Evolutionary conservation across 2,329 filamentous ascomycete species (phyloP).

Genomic region (Rhynchosporium agropyri): DNA sequence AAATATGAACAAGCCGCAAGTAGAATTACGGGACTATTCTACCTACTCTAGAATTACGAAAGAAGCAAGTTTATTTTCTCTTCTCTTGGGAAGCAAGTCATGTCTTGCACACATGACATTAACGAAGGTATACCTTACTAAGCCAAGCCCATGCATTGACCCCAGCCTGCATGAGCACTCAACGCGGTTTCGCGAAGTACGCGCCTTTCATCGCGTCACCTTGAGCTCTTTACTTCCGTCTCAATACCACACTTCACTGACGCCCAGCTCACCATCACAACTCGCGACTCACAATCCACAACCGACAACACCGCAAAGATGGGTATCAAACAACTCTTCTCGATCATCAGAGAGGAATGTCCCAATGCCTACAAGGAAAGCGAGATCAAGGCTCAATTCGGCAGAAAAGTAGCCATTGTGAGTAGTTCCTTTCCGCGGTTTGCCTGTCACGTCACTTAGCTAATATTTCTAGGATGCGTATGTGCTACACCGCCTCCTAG

Average conservation of each 20-base stretch:
- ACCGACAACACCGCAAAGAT: conserved; percentile 45
- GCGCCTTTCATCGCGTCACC: conserved; percentile 33
- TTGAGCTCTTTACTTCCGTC: not conserved
- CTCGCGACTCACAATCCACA: conserved; percentile 12
- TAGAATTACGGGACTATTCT: too few relatives aligned
- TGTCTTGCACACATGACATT: too few relatives aligned
- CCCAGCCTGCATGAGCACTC: conserved; percentile 22
- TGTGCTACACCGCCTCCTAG: not conserved
- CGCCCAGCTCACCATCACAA: conserved; percentile 16
- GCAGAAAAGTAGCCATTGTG: conserved; percentile 96
- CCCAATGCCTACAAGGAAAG: conserved; percentile 95
- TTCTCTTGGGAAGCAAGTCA: too few relatives aligned
- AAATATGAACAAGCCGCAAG: too few relatives aligned
- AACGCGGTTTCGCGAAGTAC: conserved; percentile 31
- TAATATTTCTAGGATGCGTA: conserved; percentile 58
- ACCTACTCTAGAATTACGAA: too few relatives aligned
- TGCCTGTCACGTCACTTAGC: conserved; percentile 13
- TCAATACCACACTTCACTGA: conserved; percentile 1
- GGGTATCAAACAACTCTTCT: conserved; percentile 74
- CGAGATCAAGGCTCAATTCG: conserved; percentile 99
- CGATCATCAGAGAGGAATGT: conserved; percentile 86
- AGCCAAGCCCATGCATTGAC: not conserved
- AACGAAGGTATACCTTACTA: too few relatives aligned
- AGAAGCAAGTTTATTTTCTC: too few relatives aligned
- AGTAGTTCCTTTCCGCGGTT: conserved; percentile 44